Evolutionary conservation across 2,329 filamentous ascomycete genomes (phyloP), one percentile per base, ranked within the genome.

Genomic region (Arthrobotrys sinensis): DNA sequence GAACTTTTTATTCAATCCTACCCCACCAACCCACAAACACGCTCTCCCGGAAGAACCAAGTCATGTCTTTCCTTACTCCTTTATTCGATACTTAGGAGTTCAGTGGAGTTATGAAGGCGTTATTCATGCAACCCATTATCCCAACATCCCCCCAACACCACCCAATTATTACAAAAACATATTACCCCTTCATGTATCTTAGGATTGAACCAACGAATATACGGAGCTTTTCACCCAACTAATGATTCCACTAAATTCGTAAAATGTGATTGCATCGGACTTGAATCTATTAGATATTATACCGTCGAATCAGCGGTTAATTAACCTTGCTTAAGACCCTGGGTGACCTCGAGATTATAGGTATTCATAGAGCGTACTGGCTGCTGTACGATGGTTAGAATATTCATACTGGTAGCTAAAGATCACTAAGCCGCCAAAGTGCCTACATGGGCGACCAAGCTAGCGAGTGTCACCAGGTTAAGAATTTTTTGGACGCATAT

Each of bases 71-170:
- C 48, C 43, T 32, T 60, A 45, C 48, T 52, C 36, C 16, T 32
- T 65, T 72, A 50, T 64, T 55, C 34, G 19, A 55, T 43, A n/a
- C 19, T 32, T 65, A 55, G 65, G 46, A 45, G 53, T 65, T 66
- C 36, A 40, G 34, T 60, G 69, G 69, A 64, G 62, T 73, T 66
- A 57, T 24, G 16, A 71, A 63, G 67, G 67, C 67, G 67, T 71
- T 64, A 52, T 52, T 55, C 24, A 38, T 64, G 60, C 40, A 19
- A 57, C 24, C 24, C 24, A 28, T 2, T 28, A 45, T 12, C 24
- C 28, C 28, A 12, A 64, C 34, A 8, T 48, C 60, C 60, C 48
- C 24, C 48, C 21, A 55, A 28, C 7, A 57, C 24, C 32, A 43
- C n/a, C n/a, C 10, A 40, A 32, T 6, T 24, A 66, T 66, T 32